Evolutionary conservation across 805 yeast species (phyloP).

Genomic region (Kluyveromyces dobzhanskii): DNA sequence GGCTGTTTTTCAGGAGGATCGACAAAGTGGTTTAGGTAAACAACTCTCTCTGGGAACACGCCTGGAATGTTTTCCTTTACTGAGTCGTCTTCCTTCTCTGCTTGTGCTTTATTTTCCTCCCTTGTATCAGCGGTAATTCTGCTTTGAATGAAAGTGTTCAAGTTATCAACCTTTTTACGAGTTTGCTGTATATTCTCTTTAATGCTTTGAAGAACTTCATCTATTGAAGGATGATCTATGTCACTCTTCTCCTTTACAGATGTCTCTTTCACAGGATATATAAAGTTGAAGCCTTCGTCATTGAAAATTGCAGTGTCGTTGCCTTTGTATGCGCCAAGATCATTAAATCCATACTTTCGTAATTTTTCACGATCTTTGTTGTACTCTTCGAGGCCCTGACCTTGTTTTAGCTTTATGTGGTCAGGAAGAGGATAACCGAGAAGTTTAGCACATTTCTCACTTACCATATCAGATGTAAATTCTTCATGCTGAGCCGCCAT

Average conservation of each 20-base stretch:
- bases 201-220: background rate
- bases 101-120: background rate
- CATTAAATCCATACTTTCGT: too few species aligned
- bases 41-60: background rate
- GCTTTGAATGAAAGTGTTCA: background rate
- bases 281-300: too few species aligned
- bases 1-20: background rate
- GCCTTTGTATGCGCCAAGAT: too few species aligned
- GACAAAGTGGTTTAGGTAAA: background rate
- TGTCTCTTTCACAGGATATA: too few species aligned
- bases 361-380: too few species aligned
- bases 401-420: too few species aligned
- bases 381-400: too few species aligned
- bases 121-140: background rate
- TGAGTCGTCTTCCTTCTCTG: background rate
- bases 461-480: too few species aligned
- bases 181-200: slow-evolving; percentile 1
- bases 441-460: too few species aligned
- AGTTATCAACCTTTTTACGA: background rate
- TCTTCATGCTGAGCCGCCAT: background rate
- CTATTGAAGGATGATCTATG: background rate
- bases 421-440: too few species aligned
- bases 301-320: too few species aligned
- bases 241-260: background rate
- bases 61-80: background rate